These are phyloP conservation scores for Arxiozyma slooffiae DNA, from an alignment of 1,139 yeast species.

Conservation along the genomic window DNA sequence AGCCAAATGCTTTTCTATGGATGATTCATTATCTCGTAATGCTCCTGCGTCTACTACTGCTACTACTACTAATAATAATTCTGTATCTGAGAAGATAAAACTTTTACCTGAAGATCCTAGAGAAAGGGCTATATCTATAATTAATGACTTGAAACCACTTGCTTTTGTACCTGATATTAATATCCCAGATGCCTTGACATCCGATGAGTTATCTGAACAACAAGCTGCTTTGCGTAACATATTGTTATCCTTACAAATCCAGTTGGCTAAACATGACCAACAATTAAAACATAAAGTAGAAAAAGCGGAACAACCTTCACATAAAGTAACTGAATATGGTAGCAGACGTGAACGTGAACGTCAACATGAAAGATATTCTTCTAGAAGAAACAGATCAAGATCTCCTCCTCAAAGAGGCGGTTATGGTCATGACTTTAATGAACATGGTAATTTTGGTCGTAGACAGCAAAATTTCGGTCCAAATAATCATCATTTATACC, in stretches of 20 bases:
- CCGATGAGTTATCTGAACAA: slow-evolving; percentile 30
- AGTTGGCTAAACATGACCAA: slow-evolving; percentile 15
- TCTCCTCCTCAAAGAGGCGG: slow-evolving; percentile 19
- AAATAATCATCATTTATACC: slow-evolving; percentile 29
- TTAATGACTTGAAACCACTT: slow-evolving; percentile 18
- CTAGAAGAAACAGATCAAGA: slow-evolving; percentile 32
- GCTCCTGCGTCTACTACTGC: background rate
- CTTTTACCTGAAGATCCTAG: slow-evolving; percentile 39
- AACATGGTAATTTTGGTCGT: slow-evolving; percentile 2
- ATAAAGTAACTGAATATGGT: slow-evolving; percentile 23
- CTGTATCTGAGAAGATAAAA: slow-evolving; percentile 11
- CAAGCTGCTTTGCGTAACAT: slow-evolving; percentile 40
- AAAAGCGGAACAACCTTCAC: slow-evolving; percentile 2
- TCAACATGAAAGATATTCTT: slow-evolving; percentile 19
- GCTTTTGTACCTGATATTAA: slow-evolving; percentile 16
- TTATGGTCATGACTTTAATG: background rate
- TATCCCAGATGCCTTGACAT: slow-evolving; percentile 19
- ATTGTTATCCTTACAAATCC: slow-evolving; percentile 32
- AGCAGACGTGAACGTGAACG: slow-evolving; percentile 29
- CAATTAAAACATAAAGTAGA: slow-evolving; percentile 6
- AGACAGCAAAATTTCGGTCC: slow-evolving; percentile 15
- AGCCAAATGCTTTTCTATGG: slow-evolving; percentile 46
- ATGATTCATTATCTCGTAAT: slow-evolving; percentile 8
- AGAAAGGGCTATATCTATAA: slow-evolving; percentile 32
- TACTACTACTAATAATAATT: background rate